Conservation (phyloP, 2,329 filamentous ascomycete genomes). For the Trichoderma lentiforme region DNA sequence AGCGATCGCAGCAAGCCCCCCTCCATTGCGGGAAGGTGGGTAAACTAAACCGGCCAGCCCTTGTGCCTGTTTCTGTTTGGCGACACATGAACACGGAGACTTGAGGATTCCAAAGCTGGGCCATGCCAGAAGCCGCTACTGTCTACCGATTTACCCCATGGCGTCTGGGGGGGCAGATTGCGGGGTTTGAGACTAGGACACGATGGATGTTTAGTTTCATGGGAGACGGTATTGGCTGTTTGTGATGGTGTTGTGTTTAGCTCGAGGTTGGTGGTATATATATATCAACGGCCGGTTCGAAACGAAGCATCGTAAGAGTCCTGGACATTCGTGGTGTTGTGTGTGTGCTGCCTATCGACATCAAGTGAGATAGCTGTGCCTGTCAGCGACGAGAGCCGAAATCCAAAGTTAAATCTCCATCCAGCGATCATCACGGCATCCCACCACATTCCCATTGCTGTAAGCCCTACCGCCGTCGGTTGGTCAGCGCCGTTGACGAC, state of each 20-base stretch:
- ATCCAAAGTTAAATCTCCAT: not conserved
- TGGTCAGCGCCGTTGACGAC: not conserved
- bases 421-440: not conserved
- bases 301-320: not conserved
- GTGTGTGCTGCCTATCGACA: not conserved
- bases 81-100: not conserved
- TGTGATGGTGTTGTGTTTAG: not conserved
- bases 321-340: not conserved
- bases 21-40: not conserved
- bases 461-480: not conserved
- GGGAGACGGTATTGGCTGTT: not conserved
- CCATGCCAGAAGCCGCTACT: constrained; percentile 1
- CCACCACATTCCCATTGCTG: not conserved
- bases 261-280: too few species aligned
- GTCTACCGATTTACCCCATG: constrained; percentile 4
- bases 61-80: not conserved
- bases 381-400: not conserved
- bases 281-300: not conserved
- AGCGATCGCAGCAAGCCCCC: not conserved
- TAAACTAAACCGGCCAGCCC: not conserved
- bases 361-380: not conserved
- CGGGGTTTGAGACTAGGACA: not conserved
- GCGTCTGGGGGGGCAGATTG: constrained; percentile 12
- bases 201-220: not conserved
- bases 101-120: not conserved